Base-by-base conservation (phyloP, 2,329 filamentous ascomycete species). In the Phialophora verrucosa region DNA sequence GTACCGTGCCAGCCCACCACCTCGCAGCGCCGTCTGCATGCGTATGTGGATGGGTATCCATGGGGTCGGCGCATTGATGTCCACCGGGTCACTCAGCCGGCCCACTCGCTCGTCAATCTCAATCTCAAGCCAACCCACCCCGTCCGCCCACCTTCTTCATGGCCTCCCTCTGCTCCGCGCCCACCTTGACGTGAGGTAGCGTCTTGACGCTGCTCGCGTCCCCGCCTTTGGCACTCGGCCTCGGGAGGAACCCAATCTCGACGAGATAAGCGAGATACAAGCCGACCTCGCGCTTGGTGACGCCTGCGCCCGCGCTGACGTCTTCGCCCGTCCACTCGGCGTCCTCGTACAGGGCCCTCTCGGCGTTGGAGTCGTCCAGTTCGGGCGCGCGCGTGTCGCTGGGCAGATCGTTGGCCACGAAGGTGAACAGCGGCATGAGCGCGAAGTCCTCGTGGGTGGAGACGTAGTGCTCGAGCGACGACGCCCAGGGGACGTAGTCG, bases 341-440 rank as follows among this genome's bases (percentile, higher is more conserved):
- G 73, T 93, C 90, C 3, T 83, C 83, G 74, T 85, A 85, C 27
- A 96, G 82, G 0, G 89, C 85, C 1, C 81, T 79, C 1, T 85
- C 83, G 0, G 91, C 87, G 74, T 95, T 92, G 42, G 73, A 76
- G 75, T 94, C 91, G 73, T 92, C 89, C 12, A 95, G 84, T 75
- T 91, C 90, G 0, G 90, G 90, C 0, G 91, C 90, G 51, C 85
- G 87, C 35, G 88, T 91, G 73, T 87, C 87, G 49, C 83, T 83
- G 0, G 90, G 90, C n/a, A 93, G 81, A 76, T 92, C 87, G 27
- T 85, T 84, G 25, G 87, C 87, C 50, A 88, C 89, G 77, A 92
- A 90, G 76, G 92, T 89, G 77, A 90, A 91, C 5, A 93, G 84
- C 0, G 90, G 90, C 78, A 91, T 85, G 68, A 94, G 83, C 0